Evolutionary conservation across 768 basidiomycete species (phyloP).

Genomic region (Kwoniella europaea): DNA sequence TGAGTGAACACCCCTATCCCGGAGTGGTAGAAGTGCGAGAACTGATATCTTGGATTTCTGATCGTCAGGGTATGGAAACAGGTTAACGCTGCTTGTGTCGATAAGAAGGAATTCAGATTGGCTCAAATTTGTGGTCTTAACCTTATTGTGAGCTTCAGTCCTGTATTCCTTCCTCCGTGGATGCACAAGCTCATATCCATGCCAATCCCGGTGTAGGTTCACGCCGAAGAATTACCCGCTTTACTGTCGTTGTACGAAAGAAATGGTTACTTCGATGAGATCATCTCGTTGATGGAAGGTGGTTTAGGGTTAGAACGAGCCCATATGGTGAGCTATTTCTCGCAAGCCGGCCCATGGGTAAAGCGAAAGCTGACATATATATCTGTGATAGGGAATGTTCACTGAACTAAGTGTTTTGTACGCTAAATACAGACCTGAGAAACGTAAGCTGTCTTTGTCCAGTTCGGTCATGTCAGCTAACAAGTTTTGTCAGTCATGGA

Average conservation of each 20-base stretch:
- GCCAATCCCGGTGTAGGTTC: conserved; percentile 24
- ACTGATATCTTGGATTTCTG: neutral
- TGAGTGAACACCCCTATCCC: conserved; percentile 58
- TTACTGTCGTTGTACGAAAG: conserved; percentile 84
- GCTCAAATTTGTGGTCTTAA: conserved; percentile 99
- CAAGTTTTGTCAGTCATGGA: conserved; percentile 78
- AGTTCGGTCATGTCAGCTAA: neutral
- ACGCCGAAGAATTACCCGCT: conserved; percentile 59
- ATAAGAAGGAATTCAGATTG: conserved; percentile 94
- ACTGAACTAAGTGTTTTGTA: conserved; percentile 89
- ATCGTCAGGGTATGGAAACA: conserved; percentile 95
- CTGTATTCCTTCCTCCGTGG: too few relatives aligned
- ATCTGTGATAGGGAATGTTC: conserved; percentile 72
- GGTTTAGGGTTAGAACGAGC: conserved; percentile 95
- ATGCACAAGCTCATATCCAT: neutral
- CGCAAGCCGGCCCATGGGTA: too few relatives aligned
- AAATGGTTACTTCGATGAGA: conserved; percentile 91
- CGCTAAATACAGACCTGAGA: conserved; percentile 93
- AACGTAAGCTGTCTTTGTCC: conserved; percentile 65
- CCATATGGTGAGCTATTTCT: conserved; percentile 64
- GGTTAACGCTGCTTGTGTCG: conserved; percentile 96
- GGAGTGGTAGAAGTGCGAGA: neutral
- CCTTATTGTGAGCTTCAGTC: conserved; percentile 94
- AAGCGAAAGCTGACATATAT: conserved; percentile 22
- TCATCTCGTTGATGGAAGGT: conserved; percentile 87